Evolutionary conservation across 2,329 filamentous ascomycete species (phyloP), one percentile per base, ranked within the genome.

Genomic region (Aspergillus sojae): DNA sequence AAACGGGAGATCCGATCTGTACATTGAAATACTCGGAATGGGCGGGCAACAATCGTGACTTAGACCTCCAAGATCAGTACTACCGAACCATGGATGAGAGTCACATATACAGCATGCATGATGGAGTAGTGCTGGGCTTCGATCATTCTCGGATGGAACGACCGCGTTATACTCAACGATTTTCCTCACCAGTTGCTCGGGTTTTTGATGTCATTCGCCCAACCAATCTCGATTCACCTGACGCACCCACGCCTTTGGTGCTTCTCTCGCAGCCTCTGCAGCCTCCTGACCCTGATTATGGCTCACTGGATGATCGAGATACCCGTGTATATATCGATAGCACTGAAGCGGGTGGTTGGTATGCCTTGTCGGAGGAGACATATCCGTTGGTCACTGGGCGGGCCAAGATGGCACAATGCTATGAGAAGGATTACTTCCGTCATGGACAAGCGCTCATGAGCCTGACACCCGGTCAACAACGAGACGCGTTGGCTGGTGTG

Each of bases 1-100:
- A 91, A 69, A 89, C 88, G 4, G 89, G 90, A 1, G 87, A 90
- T 63, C 87, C 88, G 9, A 90, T 99, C 66, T 96, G 93, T 72
- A 97, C 92, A 0, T 87, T 99, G 69, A 94, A 89, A 68, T 99
- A 96, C 74, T 91, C 93, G 12, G 95, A 99, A 77, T 99, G 95
- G 95, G 89, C 89, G 0, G 92, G 94, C 16, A 99, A 99, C 77
- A 96, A 91, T 63, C 91, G 89, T 65, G 94, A 99, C 77, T 87
- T 87, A 67, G 95, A 99, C 75, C 87, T 99, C 7, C 89, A 93
- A 71, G 87, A 87, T 57, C 93, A 98, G 74, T 95, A 98, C 73
- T 86, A 86, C 16, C 80, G 83, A 12, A 93, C 93, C 0, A 89
- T 94, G 74, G 94, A 98, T 75, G 89, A 91, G 69, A 91, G 91